Evolutionary conservation across 768 basidiomycete genomes (phyloP).

Genomic region (Hortiboletus campestris): DNA sequence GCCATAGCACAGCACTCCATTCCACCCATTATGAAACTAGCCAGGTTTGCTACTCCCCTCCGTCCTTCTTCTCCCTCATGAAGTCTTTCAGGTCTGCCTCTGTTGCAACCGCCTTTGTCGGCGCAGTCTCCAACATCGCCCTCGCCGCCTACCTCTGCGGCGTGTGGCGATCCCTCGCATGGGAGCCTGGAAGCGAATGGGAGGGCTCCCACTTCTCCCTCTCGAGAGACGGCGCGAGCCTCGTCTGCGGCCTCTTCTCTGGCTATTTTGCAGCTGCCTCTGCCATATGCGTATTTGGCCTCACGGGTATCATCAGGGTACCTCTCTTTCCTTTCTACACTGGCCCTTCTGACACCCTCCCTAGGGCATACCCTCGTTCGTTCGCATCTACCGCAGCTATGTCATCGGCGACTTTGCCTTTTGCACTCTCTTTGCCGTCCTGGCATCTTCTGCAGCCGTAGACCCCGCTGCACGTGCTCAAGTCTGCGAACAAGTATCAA

Average conservation of each 20-base stretch:
- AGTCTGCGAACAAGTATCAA: slow-evolving; percentile 72
- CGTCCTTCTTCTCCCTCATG: neutral
- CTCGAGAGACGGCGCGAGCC: slow-evolving; percentile 40
- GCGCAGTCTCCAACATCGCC: slow-evolving; percentile 40
- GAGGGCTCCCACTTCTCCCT: slow-evolving; percentile 41
- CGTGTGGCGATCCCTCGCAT: slow-evolving; percentile 42
- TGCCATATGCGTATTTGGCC: slow-evolving; percentile 60
- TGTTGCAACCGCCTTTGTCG: slow-evolving; percentile 37
- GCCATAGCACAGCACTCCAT: slow-evolving; percentile 7
- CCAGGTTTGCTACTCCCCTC: neutral
- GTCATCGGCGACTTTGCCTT: slow-evolving; percentile 77
- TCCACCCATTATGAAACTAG: slow-evolving; percentile 7
- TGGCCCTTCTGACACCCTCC: neutral
- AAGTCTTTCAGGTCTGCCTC: slow-evolving; percentile 34
- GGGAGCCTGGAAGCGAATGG: slow-evolving; percentile 52
- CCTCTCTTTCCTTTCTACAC: slow-evolving; percentile 13
- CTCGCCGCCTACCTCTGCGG: slow-evolving; percentile 42
- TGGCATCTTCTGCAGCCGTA: slow-evolving; percentile 61
- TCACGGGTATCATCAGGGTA: slow-evolving; percentile 70
- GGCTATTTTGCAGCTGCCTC: slow-evolving; percentile 67
- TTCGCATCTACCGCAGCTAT: slow-evolving; percentile 81
- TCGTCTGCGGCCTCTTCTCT: slow-evolving; percentile 61
- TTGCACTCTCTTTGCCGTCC: slow-evolving; percentile 54
- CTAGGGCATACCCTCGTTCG: slow-evolving; percentile 60
- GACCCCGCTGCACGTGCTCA: slow-evolving; percentile 51